Percentiles rank a stretch among this genome's conserved stretches.
Conservation (phyloP, 768 basidiomycete species). For the Auriscalpium orientale region DNA sequence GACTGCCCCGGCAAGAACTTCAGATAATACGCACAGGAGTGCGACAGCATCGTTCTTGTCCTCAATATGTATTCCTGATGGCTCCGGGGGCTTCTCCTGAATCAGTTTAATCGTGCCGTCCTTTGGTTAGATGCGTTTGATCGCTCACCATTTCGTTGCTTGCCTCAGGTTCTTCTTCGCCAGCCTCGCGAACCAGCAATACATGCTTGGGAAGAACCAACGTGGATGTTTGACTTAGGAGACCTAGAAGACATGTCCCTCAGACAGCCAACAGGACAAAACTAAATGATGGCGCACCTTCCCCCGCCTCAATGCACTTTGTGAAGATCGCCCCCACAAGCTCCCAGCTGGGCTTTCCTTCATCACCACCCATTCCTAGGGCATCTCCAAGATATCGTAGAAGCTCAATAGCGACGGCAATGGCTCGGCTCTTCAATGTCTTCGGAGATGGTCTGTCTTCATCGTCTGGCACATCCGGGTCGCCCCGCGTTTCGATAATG, state of each 20-base stretch:
- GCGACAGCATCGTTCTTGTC: conserved; percentile 33
- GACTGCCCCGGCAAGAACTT: conserved; percentile 36
- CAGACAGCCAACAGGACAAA: conserved; percentile 10
- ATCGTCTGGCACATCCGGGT: conserved; percentile 32
- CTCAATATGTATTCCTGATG: conserved; percentile 20
- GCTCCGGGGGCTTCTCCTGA: too few species aligned
- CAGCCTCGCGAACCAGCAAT: too few species aligned
- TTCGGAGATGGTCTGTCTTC: conserved; percentile 38
- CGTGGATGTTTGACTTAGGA: not conserved
- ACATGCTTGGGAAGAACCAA: too few species aligned
- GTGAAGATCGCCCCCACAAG: conserved; percentile 24
- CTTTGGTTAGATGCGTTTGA: too few species aligned
- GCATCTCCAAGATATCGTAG: conserved; percentile 40
- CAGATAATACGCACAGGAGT: conserved; percentile 40
- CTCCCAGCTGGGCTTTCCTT: conserved; percentile 33
- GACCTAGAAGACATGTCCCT: not conserved
- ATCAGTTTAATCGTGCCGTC: too few species aligned
- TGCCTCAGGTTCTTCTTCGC: too few species aligned
- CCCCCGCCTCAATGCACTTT: conserved; percentile 33
- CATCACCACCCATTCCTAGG: conserved; percentile 22
- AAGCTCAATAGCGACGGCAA: conserved; percentile 35
- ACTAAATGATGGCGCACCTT: conserved; percentile 26
- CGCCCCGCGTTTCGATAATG: conserved; percentile 53
- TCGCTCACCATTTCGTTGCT: too few species aligned
- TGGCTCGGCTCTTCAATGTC: conserved; percentile 40